phyloP scores from a whole-genome alignment of 1,284 basidiomycete genomes.

The Rhodofomes roseus region DNA sequence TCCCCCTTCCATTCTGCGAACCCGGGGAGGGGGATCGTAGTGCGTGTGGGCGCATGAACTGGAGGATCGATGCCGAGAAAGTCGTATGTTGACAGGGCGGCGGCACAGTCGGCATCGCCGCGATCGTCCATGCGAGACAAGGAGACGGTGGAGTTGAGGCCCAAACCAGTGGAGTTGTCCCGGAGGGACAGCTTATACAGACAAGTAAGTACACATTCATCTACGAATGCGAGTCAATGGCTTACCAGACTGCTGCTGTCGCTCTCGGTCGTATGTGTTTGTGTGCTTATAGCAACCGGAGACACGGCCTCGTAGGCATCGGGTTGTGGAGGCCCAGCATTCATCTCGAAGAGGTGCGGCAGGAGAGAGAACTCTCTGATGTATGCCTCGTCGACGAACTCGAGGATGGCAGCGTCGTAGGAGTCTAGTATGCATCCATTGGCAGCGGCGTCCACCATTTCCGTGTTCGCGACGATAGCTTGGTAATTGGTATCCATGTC shows the following conservation, averaged over 20 bases:
- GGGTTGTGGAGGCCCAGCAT: background rate
- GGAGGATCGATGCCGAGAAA: background rate
- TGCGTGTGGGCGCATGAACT: background rate
- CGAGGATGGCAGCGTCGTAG: background rate
- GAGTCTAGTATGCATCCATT: too few species aligned
- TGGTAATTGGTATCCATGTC: background rate
- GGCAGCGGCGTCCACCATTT: background rate
- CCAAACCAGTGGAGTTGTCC: too few species aligned
- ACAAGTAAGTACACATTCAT: background rate
- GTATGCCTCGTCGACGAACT: background rate
- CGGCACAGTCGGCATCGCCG: too few species aligned
- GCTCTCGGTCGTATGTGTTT: background rate
- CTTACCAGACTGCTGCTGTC: background rate
- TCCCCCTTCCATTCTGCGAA: background rate
- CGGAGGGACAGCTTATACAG: background rate
- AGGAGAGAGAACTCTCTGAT: background rate
- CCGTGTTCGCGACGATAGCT: too few species aligned
- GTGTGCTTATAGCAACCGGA: background rate
- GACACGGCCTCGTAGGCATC: background rate
- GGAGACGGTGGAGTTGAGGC: background rate
- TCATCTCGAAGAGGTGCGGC: background rate
- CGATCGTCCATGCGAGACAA: background rate
- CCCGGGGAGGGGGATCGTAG: background rate
- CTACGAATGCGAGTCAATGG: background rate
- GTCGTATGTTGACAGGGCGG: too few species aligned